These are phyloP conservation scores for Phytophthora aleatoria DNA, from an alignment of 352 stramenopile genomes.

Conservation along the genomic window DNA sequence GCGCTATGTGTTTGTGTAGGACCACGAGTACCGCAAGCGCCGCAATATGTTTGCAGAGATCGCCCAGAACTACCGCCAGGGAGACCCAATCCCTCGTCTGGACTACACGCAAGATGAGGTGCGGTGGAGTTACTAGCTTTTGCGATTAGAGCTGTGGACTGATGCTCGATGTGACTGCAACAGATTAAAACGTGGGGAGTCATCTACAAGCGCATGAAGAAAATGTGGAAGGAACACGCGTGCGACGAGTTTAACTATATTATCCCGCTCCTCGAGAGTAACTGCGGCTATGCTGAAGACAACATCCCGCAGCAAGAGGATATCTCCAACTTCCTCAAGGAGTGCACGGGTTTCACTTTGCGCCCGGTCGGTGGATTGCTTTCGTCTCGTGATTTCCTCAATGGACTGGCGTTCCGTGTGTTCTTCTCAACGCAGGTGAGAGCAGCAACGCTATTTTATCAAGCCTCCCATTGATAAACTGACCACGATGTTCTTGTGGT, in stretches of 20 bases:
- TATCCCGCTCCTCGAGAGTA: conserved; percentile 92
- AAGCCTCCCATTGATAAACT: neutral
- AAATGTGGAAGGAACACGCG: conserved; percentile 93
- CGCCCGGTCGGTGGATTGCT: conserved; percentile 95
- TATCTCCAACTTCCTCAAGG: conserved; percentile 95
- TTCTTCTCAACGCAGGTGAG: conserved; percentile 96
- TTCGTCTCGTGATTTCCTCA: conserved; percentile 97
- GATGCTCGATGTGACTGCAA: neutral
- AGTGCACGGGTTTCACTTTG: conserved; percentile 92
- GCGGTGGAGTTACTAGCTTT: conserved; percentile 3
- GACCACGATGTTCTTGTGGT: neutral
- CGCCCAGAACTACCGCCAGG: conserved; percentile 90
- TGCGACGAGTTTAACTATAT: conserved; percentile 98
- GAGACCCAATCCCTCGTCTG: conserved; percentile 92
- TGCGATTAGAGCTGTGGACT: neutral
- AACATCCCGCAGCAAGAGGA: conserved; percentile 96
- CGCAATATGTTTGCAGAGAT: conserved; percentile 89
- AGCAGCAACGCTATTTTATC: neutral
- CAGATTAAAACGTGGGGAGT: conserved; percentile 87
- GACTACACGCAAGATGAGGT: conserved; percentile 96
- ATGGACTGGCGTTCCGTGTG: conserved; percentile 96
- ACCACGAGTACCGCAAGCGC: conserved; percentile 91
- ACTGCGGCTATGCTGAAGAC: conserved; percentile 94
- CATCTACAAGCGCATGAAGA: conserved; percentile 95
- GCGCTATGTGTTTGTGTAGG: conserved; percentile 32